phyloP scores from a whole-genome alignment of 2,329 filamentous ascomycete genomes.

The Penicillium freii region DNA sequence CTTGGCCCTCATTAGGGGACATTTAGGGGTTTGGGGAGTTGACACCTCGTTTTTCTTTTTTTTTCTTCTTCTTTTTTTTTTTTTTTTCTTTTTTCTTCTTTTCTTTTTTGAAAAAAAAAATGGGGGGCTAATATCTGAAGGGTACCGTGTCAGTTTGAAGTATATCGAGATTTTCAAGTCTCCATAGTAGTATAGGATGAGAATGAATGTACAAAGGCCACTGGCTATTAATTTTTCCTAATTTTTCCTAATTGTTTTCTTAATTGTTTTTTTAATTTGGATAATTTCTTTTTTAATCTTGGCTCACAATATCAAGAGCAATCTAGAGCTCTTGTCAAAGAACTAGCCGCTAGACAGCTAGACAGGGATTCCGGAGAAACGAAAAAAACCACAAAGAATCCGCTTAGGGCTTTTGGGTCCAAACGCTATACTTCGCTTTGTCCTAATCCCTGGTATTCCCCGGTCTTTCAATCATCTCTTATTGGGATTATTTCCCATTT shows the following conservation, averaged over 20 bases:
- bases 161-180: background rate
- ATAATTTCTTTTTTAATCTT: conserved; percentile 5
- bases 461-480: conserved; percentile 6
- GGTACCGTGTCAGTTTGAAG: conserved; percentile 1
- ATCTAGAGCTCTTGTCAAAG: conserved; percentile 20
- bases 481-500: conserved; percentile 13
- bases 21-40: background rate
- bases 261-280: background rate
- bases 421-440: conserved; percentile 14
- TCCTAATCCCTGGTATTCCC: conserved; percentile 1
- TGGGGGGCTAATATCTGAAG: background rate
- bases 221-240: background rate
- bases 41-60: background rate
- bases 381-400: conserved; percentile 10
- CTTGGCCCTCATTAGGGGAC: background rate
- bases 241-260: background rate
- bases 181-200: background rate
- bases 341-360: conserved; percentile 14
- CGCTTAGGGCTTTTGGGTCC: conserved; percentile 10
- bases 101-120: background rate
- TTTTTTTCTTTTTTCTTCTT: background rate
- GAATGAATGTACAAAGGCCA: background rate
- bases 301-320: conserved; percentile 21
- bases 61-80: background rate
- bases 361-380: conserved; percentile 9